Evolutionary conservation across 1,284 basidiomycete species (phyloP).

Genomic region (Inonotus obliquus): DNA sequence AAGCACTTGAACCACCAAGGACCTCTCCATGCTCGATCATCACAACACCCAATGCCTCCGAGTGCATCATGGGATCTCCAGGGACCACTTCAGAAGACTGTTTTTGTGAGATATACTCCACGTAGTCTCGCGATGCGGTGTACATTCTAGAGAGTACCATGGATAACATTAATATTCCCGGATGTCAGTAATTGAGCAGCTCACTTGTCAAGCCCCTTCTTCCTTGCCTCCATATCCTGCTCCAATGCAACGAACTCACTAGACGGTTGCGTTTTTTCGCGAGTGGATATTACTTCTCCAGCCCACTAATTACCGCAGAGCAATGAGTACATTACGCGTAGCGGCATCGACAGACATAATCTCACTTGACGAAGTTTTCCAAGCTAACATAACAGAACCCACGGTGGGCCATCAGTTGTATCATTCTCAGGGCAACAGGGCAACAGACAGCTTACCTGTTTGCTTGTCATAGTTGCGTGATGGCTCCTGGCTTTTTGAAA

Average conservation of each 20-base stretch:
- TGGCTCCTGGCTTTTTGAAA: neutral
- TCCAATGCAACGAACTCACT: slow-evolving; percentile 66
- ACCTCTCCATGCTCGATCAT: slow-evolving; percentile 86
- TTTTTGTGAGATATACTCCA: slow-evolving; percentile 62
- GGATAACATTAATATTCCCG: neutral
- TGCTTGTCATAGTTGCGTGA: slow-evolving; percentile 56
- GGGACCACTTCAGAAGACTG: slow-evolving; percentile 53
- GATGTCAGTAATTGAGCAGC: slow-evolving; percentile 4
- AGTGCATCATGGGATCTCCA: slow-evolving; percentile 55
- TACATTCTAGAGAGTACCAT: slow-evolving; percentile 44
- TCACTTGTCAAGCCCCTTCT: slow-evolving; percentile 60
- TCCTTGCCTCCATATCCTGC: slow-evolving; percentile 63
- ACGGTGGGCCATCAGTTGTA: neutral
- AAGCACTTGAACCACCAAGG: slow-evolving; percentile 66
- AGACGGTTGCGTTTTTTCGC: slow-evolving; percentile 61
- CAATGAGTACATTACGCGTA: slow-evolving; percentile 27
- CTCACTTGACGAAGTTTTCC: slow-evolving; percentile 62
- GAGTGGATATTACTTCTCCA: slow-evolving; percentile 69
- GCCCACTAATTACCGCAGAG: slow-evolving; percentile 51
- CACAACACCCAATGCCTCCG: slow-evolving; percentile 77
- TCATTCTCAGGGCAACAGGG: too few species aligned
- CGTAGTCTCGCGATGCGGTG: slow-evolving; percentile 55
- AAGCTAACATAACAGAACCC: slow-evolving; percentile 41
- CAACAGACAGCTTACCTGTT: slow-evolving; percentile 40
- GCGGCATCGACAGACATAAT: neutral